A percentile compares a stretch with the other conserved stretches of the same genome.
These are phyloP conservation scores for Prunus salicina DNA, from an alignment of 306 rosid genomes.

Conservation along the genomic window DNA sequence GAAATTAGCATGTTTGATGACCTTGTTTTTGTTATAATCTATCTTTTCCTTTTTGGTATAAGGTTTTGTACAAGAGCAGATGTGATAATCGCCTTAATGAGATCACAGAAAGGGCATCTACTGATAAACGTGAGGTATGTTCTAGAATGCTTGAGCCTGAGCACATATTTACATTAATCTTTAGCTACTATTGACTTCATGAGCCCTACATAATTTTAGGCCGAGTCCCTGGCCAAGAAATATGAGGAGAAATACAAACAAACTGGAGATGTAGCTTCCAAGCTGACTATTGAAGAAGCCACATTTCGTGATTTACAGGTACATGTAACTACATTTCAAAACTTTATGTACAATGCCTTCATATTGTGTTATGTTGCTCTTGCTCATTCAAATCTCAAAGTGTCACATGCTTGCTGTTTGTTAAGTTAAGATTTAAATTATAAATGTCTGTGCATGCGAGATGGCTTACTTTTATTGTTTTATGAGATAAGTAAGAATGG, in stretches of 20 bases:
- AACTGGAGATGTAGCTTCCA: constrained; percentile 92
- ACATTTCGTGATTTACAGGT: constrained; percentile 95
- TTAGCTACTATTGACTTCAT: constrained; percentile 14
- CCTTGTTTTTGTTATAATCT: constrained; percentile 12
- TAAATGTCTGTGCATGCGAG: neutral
- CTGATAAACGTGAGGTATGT: constrained; percentile 82
- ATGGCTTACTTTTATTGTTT: neutral
- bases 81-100: constrained; percentile 95
- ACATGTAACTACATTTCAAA: constrained; percentile 1
- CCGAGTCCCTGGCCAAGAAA: constrained; percentile 68
- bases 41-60: constrained; percentile 22
- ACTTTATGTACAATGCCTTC: constrained; percentile 6
- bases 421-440: constrained; percentile 7
- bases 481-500: neutral
- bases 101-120: constrained; percentile 70
- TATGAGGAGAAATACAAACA: constrained; percentile 93
- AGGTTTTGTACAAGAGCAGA: constrained; percentile 98
- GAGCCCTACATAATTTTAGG: constrained; percentile 45
- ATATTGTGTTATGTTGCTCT: constrained; percentile 12
- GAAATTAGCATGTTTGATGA: neutral
- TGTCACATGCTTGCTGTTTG: neutral
- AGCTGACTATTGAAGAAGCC: constrained; percentile 84
- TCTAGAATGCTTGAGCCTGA: constrained; percentile 30
- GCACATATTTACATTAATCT: constrained; percentile 18
- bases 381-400: constrained; percentile 11